Base-by-base conservation (phyloP, 1,284 basidiomycete species). In the Fomitopsis palustris region DNA sequence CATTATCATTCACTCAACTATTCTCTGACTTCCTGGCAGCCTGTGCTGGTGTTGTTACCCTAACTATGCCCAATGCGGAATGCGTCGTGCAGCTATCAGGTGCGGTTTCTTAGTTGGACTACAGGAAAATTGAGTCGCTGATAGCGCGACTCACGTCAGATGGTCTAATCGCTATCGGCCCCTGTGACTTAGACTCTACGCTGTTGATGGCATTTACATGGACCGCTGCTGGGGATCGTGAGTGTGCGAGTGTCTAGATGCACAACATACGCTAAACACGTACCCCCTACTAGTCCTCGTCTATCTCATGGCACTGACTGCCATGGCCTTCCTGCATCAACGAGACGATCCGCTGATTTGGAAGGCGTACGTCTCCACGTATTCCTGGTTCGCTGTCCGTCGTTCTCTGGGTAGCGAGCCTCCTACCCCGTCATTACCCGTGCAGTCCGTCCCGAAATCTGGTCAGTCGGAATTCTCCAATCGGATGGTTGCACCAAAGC, bases 151-250 rank as follows among this genome's bases (percentile, higher is more conserved):
- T 17, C 54, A n/a, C 56, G 52, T 60, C 63, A 69, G 67, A 53
- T 53, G 56, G 61, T 23, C 37, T 58, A 16, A 42, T 66, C 37
- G 59, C 65, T 38, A 53, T 56, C 54, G 71, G 70, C 60, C 69
- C 73, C 14, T 92, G 90, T 68, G 69, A 37, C 35, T 7, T 72
- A 9, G 88, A 89, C n/a, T 76, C 78, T 21, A 76, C 71, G 56
- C 75, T 87, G 27, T 73, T 90, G 37, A 70, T 85, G 62, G 85
- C 79, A 4, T 88, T 90, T 66, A 77, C 83, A 43, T 92, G 89
- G 90, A 74, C 82, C 37, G 80, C 76, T 65, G 77, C 82, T 37
- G 68, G 78, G 38, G 74, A 78, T 45, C 69, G 88, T 92, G 64
- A 67, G 88, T 63, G 2, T 4, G 5, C 5, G 21, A 29, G 25